Percentiles rank a stretch among this genome's conserved stretches.
These are phyloP conservation scores for Talaromyces atroroseus DNA, from an alignment of 2,329 filamentous ascomycete species.

Conservation along the genomic window DNA sequence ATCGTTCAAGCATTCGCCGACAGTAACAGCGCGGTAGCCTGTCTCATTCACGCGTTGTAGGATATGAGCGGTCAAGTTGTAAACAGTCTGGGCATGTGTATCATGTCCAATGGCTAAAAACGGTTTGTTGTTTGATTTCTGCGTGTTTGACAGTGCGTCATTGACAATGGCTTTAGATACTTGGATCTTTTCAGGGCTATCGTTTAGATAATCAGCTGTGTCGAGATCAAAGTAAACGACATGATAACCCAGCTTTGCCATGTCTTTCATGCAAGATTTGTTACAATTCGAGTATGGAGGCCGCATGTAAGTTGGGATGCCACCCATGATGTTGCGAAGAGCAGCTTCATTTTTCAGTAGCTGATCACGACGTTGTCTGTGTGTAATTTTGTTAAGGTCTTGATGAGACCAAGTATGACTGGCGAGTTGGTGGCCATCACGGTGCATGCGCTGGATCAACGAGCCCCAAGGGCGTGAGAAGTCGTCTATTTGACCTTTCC, in stretches of 20 bases:
- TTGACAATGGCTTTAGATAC: conserved; percentile 38
- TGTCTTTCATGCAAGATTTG: conserved; percentile 34
- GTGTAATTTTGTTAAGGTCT: conserved; percentile 38
- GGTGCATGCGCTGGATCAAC: conserved; percentile 38
- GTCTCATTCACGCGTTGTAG: conserved; percentile 25
- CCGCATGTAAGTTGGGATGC: conserved; percentile 50
- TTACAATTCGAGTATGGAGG: conserved; percentile 45
- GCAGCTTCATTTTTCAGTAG: conserved; percentile 46
- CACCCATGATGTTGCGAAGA: conserved; percentile 43
- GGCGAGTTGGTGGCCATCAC: conserved; percentile 46
- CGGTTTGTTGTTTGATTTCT: conserved; percentile 25
- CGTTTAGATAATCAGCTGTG: conserved; percentile 43
- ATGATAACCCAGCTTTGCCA: conserved; percentile 46
- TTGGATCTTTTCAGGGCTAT: conserved; percentile 32
- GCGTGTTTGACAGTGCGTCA: conserved; percentile 21
- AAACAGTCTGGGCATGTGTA: conserved; percentile 39
- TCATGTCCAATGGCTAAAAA: conserved; percentile 41
- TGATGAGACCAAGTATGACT: conserved; percentile 51
- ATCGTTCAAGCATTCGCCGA: conserved; percentile 40
- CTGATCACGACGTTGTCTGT: conserved; percentile 34
- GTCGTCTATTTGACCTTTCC: conserved; percentile 42
- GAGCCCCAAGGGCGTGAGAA: conserved; percentile 33
- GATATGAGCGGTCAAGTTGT: conserved; percentile 40
- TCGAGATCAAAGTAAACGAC: conserved; percentile 44
- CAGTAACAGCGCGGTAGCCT: conserved; percentile 36